Evolutionary conservation across 441 rosid species (phyloP), one percentile per base, ranked within the genome.

Genomic region (Erysimum pusillum): DNA sequence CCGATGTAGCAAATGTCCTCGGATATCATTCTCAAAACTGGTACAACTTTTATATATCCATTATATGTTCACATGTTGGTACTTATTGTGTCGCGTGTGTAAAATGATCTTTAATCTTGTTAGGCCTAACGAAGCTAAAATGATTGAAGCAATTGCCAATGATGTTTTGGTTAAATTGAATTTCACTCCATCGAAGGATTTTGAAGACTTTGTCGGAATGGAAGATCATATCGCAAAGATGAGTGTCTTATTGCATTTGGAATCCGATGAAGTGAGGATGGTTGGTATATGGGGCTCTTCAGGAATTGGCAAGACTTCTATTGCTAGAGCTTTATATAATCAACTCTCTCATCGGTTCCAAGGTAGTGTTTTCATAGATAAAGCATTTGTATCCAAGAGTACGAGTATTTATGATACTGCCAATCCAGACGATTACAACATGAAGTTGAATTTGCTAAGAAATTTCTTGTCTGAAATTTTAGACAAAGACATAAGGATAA

Each of bases 241-340:
- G 66, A 58, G 32, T 7, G 0, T 0, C 0, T 15, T 32, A 5
- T 31, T 70, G 31, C 0, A 2, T 13, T 7, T 58, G 8, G 45
- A 58, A 2, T 54, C 41, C 0, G 6, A 70, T 3, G 44, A 58
- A 54, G 57, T 45, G 35, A 42, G 39, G 45, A 58, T 42, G 45
- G 41, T 58, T 25, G 57, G 74, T 7, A 44, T 58, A 9, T 58
- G 57, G 74, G 74, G 64, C 6, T 1, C 42, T 0, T 49, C 71
- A 0, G 71, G 71, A 7, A 49, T 66, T 1, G 71, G 71, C 3
- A 66, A 66, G 46, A 66, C 74, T 31, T 31, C 56, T 9, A 56
- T 70, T 58, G 74, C 74, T 2, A 70, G 74, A 44, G 65, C 5
- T 70, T 5, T 70, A 0, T 42, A 2, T 32, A 15, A 0, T 17